phyloP scores from a whole-genome alignment of 192 early-diverging fungal species.

The Radiomyces spectabilis region DNA sequence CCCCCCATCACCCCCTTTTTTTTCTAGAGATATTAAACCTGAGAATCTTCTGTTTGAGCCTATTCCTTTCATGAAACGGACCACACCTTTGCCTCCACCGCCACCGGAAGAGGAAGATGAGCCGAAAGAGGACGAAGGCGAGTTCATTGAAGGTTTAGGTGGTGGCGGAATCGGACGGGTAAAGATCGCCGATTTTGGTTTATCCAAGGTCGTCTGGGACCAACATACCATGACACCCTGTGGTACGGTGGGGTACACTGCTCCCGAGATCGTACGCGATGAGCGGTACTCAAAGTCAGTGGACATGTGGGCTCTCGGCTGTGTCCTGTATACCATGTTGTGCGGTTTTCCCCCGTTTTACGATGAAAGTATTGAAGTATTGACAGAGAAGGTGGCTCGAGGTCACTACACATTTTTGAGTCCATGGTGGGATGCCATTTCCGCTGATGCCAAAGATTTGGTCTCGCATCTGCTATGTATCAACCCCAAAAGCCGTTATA shows the following conservation, averaged over 20 bases:
- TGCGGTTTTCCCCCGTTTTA: conserved; percentile 80
- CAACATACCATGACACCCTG: conserved; percentile 84
- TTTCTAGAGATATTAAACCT: conserved; percentile 79
- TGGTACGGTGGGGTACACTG: conserved; percentile 89
- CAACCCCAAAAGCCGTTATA: conserved; percentile 63
- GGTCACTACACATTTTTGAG: conserved; percentile 81
- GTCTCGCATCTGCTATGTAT: conserved; percentile 59
- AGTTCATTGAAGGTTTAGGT: conserved; percentile 64
- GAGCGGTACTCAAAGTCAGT: conserved; percentile 75
- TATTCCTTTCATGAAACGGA: conserved; percentile 48
- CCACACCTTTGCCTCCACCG: conserved; percentile 24
- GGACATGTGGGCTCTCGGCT: conserved; percentile 83
- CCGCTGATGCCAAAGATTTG: conserved; percentile 64
- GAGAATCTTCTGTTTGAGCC: conserved; percentile 83
- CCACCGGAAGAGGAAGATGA: conserved; percentile 44
- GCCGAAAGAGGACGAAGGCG: conserved; percentile 42
- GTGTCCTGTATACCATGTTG: conserved; percentile 75
- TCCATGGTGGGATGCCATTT: conserved; percentile 90
- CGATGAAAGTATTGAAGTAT: conserved; percentile 66
- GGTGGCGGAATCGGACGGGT: conserved; percentile 79
- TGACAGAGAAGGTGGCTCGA: conserved; percentile 80
- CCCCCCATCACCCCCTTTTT: not conserved
- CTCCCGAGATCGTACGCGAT: conserved; percentile 85
- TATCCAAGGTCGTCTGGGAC: conserved; percentile 82
- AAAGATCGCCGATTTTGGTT: conserved; percentile 87